phyloP scores from a whole-genome alignment of 108 stramenopile species.

The Fistulifera pelliculosa region DNA sequence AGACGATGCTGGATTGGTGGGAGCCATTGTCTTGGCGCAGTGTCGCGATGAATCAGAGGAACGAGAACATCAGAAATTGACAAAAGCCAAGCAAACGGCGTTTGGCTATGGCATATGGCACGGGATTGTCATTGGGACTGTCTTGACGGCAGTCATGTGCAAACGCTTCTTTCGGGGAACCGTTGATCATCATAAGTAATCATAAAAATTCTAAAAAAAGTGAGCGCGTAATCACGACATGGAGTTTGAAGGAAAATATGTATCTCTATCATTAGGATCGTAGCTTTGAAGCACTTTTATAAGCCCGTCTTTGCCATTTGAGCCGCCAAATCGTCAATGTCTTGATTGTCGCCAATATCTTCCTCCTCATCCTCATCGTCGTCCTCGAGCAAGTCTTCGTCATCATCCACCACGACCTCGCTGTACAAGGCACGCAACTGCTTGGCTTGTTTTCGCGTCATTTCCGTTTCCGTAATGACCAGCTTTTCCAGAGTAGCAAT shows the following conservation, averaged over 20 bases:
- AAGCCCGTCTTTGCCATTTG: too few species aligned
- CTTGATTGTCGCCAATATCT: slow-evolving; percentile 18
- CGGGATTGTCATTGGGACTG: slow-evolving; percentile 8
- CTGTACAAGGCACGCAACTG: not conserved
- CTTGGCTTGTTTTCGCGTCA: not conserved
- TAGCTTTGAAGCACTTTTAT: too few species aligned
- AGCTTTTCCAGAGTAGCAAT: not conserved
- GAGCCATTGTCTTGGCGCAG: slow-evolving; percentile 64
- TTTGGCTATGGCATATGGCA: slow-evolving; percentile 10
- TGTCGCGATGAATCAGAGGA: slow-evolving; percentile 1
- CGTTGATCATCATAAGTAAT: not conserved
- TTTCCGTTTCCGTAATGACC: not conserved
- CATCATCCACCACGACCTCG: not conserved
- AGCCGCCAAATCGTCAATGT: not conserved
- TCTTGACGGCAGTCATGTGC: slow-evolving; percentile 8
- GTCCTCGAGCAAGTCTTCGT: not conserved
- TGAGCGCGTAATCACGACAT: not conserved
- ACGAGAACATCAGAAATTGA: not conserved
- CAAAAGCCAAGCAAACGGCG: slow-evolving; percentile 7
- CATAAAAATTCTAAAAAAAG: not conserved
- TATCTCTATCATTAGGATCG: not conserved
- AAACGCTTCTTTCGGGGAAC: not conserved
- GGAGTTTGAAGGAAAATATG: not conserved
- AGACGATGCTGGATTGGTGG: slow-evolving; percentile 65
- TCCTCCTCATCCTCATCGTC: slow-evolving; percentile 9